Evolutionary conservation across 208 protist genomes (phyloP).

Genomic region (Vickermania spadyakhi): DNA sequence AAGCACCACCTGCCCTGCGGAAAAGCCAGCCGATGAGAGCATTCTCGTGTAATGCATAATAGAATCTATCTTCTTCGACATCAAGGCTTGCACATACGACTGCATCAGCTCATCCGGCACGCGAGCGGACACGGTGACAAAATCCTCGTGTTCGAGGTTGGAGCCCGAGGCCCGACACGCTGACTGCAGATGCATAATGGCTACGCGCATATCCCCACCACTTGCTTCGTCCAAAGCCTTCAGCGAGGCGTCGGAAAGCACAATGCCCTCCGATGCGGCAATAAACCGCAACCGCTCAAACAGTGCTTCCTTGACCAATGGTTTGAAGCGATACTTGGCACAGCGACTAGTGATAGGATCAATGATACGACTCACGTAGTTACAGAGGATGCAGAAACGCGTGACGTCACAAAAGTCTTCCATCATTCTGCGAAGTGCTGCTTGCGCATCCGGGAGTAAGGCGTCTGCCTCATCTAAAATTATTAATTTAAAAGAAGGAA

Average conservation of each 20-base stretch:
- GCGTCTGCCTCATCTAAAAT: conserved; percentile 99
- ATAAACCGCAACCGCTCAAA: conserved; percentile 86
- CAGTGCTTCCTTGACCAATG: conserved; percentile 83
- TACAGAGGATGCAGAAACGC: conserved; percentile 99
- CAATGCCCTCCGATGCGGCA: conserved; percentile 77
- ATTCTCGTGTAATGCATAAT: conserved; percentile 43
- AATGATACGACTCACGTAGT: conserved; percentile 99
- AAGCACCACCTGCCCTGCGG: conserved; percentile 53
- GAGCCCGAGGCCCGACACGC: conserved; percentile 70
- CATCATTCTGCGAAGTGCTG: conserved; percentile 97
- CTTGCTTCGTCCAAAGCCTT: conserved; percentile 75
- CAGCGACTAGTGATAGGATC: conserved; percentile 98
- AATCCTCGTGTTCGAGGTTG: conserved; percentile 69
- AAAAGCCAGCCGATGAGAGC: conserved; percentile 61
- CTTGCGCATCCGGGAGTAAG: conserved; percentile 97
- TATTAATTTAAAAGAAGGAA: conserved; percentile 98
- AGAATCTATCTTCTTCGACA: conserved; percentile 36
- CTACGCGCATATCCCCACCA: conserved; percentile 95
- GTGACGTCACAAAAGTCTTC: conserved; percentile 97
- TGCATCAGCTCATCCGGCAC: conserved; percentile 59
- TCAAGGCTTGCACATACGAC: conserved; percentile 40
- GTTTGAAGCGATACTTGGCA: conserved; percentile 99
- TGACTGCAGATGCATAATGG: conserved; percentile 95
- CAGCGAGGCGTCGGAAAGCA: conserved; percentile 47
- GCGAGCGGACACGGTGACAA: conserved; percentile 76